Evolutionary conservation across 306 rosid species (phyloP).

Genomic region (Pterocarpus macrocarpus): DNA sequence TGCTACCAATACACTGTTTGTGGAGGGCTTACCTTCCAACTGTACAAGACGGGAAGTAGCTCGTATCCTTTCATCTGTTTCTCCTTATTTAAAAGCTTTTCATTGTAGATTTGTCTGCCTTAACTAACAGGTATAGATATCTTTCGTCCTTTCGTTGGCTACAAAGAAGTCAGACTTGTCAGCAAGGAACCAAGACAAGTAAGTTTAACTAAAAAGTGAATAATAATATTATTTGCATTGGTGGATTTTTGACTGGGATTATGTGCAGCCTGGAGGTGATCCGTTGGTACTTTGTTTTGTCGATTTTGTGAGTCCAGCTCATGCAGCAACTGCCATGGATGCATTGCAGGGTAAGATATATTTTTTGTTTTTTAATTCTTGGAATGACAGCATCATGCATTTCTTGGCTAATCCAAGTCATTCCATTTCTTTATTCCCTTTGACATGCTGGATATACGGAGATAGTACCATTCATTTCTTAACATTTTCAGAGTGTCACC

Average conservation of each 20-base stretch:
- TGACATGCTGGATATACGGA: slow-evolving; percentile 13
- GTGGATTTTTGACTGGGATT: slow-evolving; percentile 49
- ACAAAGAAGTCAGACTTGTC: slow-evolving; percentile 98
- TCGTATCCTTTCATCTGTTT: slow-evolving; percentile 77
- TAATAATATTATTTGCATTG: slow-evolving; percentile 25
- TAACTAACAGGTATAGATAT: slow-evolving; percentile 71
- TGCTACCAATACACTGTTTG: slow-evolving; percentile 92
- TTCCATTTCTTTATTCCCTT: slow-evolving; percentile 40
- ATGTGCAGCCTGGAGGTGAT: slow-evolving; percentile 94
- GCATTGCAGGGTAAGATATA: slow-evolving; percentile 87
- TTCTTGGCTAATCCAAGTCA: slow-evolving; percentile 2
- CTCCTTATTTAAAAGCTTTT: slow-evolving; percentile 17
- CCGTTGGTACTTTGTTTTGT: slow-evolving; percentile 95
- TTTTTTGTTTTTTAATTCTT: slow-evolving; percentile 41
- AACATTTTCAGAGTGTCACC: not conserved
- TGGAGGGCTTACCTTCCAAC: slow-evolving; percentile 93
- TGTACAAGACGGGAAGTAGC: slow-evolving; percentile 96
- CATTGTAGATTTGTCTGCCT: slow-evolving; percentile 53
- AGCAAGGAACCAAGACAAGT: slow-evolving; percentile 97
- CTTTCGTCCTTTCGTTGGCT: slow-evolving; percentile 98
- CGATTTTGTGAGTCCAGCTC: slow-evolving; percentile 94
- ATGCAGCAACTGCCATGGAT: slow-evolving; percentile 98
- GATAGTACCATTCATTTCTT: slow-evolving; percentile 7
- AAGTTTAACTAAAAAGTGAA: slow-evolving; percentile 53
- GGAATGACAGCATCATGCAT: slow-evolving; percentile 31